Base-by-base conservation (phyloP, 2,329 filamentous ascomycete genomes). In the Dothideomycetes sp. region DNA sequence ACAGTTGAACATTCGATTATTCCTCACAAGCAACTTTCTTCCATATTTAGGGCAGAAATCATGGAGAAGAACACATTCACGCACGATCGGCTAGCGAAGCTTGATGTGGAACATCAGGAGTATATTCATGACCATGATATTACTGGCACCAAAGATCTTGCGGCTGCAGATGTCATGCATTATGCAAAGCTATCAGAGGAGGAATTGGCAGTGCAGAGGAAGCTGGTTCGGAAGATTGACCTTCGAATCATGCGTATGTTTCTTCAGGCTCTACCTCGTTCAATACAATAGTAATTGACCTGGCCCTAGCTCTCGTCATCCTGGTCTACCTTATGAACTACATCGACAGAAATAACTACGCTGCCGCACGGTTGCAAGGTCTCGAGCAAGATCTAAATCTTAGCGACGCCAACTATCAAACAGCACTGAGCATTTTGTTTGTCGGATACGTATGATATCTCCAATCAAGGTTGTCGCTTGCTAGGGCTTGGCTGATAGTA, bases 311-410 rank as follows among this genome's bases (percentile, higher is more conserved):
- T 0, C 76, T 79, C 62, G 66, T 87, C 40, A 75, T 86, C 34
- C 53, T 84, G 49, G 83, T 87, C 60, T 84, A 84, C 53, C 81
- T 84, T 54, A 68, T 80, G 63, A 84, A 85, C 61, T 84, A 83
- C 35, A 61, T 80, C 11, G 72, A 77, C 49, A 55, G 61, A 27
- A 72, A 71, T 54, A 72, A 82, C 56, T 81, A 83, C 46, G 77
- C 77, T 2, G 70, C 77, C 1, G 80, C 80, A 1, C 69, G 74
- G 16, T 65, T 84, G 38, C 74, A 76, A 52, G 78, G 79, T 4
- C 62, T 84, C 15, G 72, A 81, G 41, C 63, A 65, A 7, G 79
- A 83, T 37, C 59, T 82, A 16, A 54, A 63, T 2, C 63, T 82
- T 45, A 57, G 58, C 31, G 62, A 73, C 48, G 69, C 67, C 3